These are phyloP conservation scores for Tulasnella calospora DNA, from an alignment of 768 basidiomycete species.

Conservation along the genomic window DNA sequence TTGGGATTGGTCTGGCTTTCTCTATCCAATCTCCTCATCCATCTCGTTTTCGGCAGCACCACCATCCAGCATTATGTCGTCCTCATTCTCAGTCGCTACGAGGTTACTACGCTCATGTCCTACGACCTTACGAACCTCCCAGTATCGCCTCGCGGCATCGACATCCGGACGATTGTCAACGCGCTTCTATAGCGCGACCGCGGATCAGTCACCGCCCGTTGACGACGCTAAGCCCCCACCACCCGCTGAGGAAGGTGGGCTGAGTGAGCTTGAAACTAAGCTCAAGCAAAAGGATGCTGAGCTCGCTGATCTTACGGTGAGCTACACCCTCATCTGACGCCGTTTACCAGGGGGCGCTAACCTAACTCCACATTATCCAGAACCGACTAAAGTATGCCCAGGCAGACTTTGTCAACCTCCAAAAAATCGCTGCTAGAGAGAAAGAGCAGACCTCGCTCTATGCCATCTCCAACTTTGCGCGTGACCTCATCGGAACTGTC, in stretches of 20 bases:
- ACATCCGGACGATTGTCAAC: neutral
- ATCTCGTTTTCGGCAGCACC: slow-evolving; percentile 3
- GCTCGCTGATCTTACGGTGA: slow-evolving; percentile 76
- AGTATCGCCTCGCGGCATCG: neutral
- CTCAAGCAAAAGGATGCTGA: slow-evolving; percentile 77
- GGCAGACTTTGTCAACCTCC: slow-evolving; percentile 93
- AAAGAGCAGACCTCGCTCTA: slow-evolving; percentile 90
- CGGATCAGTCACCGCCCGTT: neutral
- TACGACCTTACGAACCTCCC: slow-evolving; percentile 12
- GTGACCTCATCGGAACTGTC: slow-evolving; percentile 81
- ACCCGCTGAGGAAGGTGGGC: neutral
- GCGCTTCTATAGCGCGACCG: slow-evolving; percentile 19
- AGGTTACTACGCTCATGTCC: slow-evolving; percentile 14
- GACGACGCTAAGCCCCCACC: neutral
- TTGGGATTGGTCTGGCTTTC: slow-evolving; percentile 11
- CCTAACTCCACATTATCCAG: slow-evolving; percentile 42
- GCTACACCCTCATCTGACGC: slow-evolving; percentile 34
- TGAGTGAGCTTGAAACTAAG: slow-evolving; percentile 38
- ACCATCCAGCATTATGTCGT: slow-evolving; percentile 16
- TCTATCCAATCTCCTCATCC: neutral
- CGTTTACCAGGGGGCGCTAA: neutral
- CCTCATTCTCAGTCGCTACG: slow-evolving; percentile 16
- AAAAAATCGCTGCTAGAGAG: slow-evolving; percentile 85
- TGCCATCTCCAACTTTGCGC: slow-evolving; percentile 86
- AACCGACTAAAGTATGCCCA: slow-evolving; percentile 84